Evolutionary conservation across 345 rosid genomes (phyloP).

Genomic region (Populus pruinosa): DNA sequence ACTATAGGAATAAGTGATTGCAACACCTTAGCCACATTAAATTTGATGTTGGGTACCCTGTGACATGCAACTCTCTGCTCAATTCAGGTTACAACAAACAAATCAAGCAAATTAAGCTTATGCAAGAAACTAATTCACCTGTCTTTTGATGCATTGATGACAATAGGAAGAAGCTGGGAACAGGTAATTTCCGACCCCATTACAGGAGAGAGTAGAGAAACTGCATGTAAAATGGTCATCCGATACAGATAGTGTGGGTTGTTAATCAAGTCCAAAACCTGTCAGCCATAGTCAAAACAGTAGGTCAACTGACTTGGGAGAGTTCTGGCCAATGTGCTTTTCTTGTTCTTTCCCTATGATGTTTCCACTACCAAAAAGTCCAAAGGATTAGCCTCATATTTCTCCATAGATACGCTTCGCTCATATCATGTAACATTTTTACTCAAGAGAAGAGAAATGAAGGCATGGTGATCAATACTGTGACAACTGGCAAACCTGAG

Average conservation of each 20-base stretch:
- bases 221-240: conserved; percentile 73
- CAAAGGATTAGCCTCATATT: too few species aligned
- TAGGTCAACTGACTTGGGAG: too few species aligned
- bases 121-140: conserved; percentile 45
- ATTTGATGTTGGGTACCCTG: conserved; percentile 97
- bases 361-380: too few species aligned
- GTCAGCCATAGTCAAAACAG: conserved; percentile 7
- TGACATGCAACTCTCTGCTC: conserved; percentile 10
- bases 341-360: not conserved
- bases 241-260: conserved; percentile 84
- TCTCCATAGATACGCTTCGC: too few species aligned
- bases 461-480: not conserved
- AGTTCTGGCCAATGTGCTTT: not conserved
- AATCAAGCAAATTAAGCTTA: not conserved
- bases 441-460: not conserved
- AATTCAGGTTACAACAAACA: not conserved
- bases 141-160: conserved; percentile 75
- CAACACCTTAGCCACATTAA: conserved; percentile 91
- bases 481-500: conserved; percentile 53
- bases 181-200: conserved; percentile 87
- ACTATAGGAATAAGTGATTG: conserved; percentile 86
- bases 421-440: too few species aligned
- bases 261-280: conserved; percentile 79
- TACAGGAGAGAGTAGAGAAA: conserved; percentile 85
- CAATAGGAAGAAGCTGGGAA: conserved; percentile 71